Percentiles rank a stretch among this genome's conserved stretches.
Evolutionary conservation across 345 rosid species (phyloP).

Genomic region (Salix caprea): DNA sequence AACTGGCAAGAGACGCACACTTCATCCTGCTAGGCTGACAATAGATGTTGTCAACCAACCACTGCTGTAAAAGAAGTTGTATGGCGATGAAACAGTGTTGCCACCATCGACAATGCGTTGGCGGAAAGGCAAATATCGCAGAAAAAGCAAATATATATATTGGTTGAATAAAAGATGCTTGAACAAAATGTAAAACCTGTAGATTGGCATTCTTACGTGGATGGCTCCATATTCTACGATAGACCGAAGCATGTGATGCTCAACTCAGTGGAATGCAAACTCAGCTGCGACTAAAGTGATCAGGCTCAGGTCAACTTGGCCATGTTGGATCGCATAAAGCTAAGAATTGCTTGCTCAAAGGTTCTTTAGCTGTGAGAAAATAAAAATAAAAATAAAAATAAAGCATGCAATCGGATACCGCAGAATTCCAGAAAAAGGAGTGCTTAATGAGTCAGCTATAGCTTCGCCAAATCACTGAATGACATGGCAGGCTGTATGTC

Average conservation of each 20-base stretch:
- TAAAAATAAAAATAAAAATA: neutral
- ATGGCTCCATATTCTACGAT: slow-evolving; percentile 22
- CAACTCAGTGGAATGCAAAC: slow-evolving; percentile 48
- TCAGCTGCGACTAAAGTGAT: slow-evolving; percentile 40
- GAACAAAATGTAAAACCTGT: slow-evolving; percentile 4
- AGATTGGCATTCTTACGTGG: slow-evolving; percentile 27
- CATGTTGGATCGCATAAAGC: slow-evolving; percentile 26
- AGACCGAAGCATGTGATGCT: slow-evolving; percentile 45
- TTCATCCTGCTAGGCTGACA: no score
- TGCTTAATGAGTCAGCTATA: slow-evolving; percentile 37
- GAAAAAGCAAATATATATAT: slow-evolving; percentile 22
- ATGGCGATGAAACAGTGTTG: slow-evolving; percentile 32
- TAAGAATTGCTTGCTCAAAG: slow-evolving; percentile 9
- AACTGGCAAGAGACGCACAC: no score
- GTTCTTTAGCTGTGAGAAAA: neutral
- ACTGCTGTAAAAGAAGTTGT: slow-evolving; percentile 4
- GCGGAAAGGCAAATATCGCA: slow-evolving; percentile 33
- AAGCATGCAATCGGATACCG: slow-evolving; percentile 13
- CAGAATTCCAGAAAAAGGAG: slow-evolving; percentile 18
- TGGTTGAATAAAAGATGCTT: slow-evolving; percentile 25
- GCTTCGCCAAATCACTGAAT: slow-evolving; percentile 29
- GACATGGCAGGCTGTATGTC: slow-evolving; percentile 11
- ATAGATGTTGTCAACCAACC: no score
- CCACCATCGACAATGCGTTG: slow-evolving; percentile 40
- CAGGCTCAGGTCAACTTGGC: slow-evolving; percentile 41